phyloP scores from a whole-genome alignment of 768 basidiomycete genomes.

The Plicaturopsis crispa region DNA sequence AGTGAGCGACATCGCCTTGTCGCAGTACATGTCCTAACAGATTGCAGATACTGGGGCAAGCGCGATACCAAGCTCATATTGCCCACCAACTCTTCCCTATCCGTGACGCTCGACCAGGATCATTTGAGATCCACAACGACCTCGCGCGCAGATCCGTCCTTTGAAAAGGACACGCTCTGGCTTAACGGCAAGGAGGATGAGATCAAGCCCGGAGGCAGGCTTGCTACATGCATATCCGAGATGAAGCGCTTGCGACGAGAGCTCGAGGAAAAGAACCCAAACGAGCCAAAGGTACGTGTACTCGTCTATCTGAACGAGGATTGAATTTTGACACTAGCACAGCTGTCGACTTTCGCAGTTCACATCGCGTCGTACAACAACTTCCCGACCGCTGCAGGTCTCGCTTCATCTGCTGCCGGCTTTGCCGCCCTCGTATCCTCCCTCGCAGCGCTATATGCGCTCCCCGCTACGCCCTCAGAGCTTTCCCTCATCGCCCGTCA shows the following conservation, averaged over 20 bases:
- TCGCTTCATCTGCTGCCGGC: constrained; percentile 95
- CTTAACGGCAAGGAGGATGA: constrained; percentile 89
- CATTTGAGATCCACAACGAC: constrained; percentile 92
- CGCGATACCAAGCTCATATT: constrained; percentile 92
- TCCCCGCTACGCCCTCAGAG: constrained; percentile 68
- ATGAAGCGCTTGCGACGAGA: constrained; percentile 71
- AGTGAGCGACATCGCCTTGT: constrained; percentile 40
- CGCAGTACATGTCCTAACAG: constrained; percentile 4
- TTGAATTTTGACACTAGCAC: constrained; percentile 7
- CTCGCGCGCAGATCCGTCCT: constrained; percentile 73
- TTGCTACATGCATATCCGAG: constrained; percentile 80
- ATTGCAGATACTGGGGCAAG: constrained; percentile 93
- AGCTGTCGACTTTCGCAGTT: constrained; percentile 68
- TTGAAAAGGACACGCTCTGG: constrained; percentile 80
- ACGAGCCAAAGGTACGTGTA: constrained; percentile 53
- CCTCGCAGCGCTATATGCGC: constrained; percentile 77
- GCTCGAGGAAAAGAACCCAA: constrained; percentile 64
- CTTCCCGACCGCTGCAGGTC: constrained; percentile 97
- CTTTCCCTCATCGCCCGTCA: constrained; percentile 95
- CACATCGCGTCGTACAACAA: constrained; percentile 97
- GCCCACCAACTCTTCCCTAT: constrained; percentile 97
- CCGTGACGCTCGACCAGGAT: constrained; percentile 94
- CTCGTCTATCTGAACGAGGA: constrained; percentile 1
- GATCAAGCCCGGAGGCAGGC: constrained; percentile 74
- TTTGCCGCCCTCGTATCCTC: constrained; percentile 93